phyloP scores from a whole-genome alignment of 345 rosid genomes.

The Salix koriyanagi region DNA sequence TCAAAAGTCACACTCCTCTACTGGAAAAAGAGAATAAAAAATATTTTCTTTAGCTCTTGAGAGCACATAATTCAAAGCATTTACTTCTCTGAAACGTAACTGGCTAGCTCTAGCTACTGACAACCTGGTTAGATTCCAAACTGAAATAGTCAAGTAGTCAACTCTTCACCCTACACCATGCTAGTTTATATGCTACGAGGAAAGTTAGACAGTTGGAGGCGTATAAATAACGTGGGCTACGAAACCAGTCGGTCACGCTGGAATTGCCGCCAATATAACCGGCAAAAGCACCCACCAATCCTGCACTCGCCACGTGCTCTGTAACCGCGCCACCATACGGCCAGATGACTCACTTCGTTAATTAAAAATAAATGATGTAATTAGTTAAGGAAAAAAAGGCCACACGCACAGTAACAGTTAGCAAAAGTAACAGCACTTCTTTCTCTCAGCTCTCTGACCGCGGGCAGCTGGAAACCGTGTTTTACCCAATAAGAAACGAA shows the following conservation, averaged over 20 bases:
- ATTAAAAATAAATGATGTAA: no score
- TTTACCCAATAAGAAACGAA: not conserved
- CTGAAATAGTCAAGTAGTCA: no score
- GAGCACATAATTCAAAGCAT: no score
- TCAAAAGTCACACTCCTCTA: no score
- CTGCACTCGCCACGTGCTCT: slow-evolving; percentile 7
- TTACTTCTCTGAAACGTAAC: no score
- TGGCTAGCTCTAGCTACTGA: no score
- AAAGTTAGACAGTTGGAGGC: not conserved
- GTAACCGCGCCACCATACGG: no score
- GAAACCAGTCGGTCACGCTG: slow-evolving; percentile 1
- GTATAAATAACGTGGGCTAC: slow-evolving; percentile 5
- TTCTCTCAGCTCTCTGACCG: not conserved
- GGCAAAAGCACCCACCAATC: slow-evolving; percentile 17
- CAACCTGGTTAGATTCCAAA: no score
- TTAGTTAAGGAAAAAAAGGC: not conserved
- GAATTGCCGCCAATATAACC: slow-evolving; percentile 28
- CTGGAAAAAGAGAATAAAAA: no score
- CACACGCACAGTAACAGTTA: not conserved
- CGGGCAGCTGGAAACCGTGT: not conserved
- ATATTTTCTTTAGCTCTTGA: no score
- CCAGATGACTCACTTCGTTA: no score
- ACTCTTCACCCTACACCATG: no score
- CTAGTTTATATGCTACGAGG: not conserved
- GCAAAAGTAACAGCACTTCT: not conserved